A percentile compares a stretch with the other conserved stretches of the same genome.
Conservation (phyloP, 78 protist genomes). For the Chrysochromulina tobinii region DNA sequence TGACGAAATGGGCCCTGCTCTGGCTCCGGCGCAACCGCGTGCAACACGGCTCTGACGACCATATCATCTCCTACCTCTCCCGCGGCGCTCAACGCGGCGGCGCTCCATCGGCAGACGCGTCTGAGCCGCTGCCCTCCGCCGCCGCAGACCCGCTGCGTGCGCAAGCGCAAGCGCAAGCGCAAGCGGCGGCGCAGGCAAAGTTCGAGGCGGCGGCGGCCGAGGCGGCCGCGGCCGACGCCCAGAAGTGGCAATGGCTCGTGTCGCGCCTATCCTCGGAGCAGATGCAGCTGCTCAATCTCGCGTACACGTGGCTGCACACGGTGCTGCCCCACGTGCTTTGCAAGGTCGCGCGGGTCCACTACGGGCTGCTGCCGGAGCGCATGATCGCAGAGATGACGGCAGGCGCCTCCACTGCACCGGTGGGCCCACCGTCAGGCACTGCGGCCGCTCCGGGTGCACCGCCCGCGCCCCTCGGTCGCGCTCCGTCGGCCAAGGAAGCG, state of each 20-base stretch:
- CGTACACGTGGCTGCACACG: constrained; percentile 45
- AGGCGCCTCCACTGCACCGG: background rate
- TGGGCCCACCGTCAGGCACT: too few species aligned
- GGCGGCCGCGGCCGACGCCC: background rate
- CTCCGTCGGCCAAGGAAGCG: too few species aligned
- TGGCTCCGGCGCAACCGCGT: constrained; percentile 64
- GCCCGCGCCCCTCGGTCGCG: too few species aligned
- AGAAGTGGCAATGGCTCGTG: background rate
- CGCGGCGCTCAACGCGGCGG: background rate
- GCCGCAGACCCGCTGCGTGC: background rate
- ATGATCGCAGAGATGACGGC: background rate
- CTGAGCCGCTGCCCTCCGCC: constrained; percentile 21
- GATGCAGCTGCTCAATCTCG: constrained; percentile 50
- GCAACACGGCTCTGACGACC: background rate
- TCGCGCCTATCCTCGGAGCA: background rate
- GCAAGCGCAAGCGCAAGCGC: too few species aligned
- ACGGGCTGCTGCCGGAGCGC: background rate
- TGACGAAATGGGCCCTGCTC: constrained; percentile 58
- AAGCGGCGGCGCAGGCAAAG: too few species aligned
- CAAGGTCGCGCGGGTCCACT: constrained; percentile 23
- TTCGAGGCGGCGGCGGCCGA: too few species aligned
- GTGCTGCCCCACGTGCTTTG: constrained; percentile 53
- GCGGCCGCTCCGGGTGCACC: too few species aligned
- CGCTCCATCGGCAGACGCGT: background rate
- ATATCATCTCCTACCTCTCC: background rate